Evolutionary conservation across 768 basidiomycete genomes (phyloP).

Genomic region (Boletus vinaceobasis): DNA sequence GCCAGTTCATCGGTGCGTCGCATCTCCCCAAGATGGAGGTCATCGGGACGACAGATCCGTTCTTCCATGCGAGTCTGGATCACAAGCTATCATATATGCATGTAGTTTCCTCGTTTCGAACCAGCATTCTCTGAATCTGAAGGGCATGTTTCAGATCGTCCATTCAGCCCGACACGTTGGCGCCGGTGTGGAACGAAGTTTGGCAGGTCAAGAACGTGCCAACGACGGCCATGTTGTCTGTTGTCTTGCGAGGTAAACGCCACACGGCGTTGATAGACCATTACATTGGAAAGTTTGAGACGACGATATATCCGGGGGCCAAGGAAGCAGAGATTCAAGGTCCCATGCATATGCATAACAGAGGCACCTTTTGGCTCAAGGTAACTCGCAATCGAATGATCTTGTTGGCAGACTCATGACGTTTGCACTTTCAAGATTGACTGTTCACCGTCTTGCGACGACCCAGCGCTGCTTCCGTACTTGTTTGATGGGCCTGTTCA

Average conservation of each 20-base stretch:
- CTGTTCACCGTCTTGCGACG: conserved; percentile 41
- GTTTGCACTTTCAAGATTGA: conserved; percentile 45
- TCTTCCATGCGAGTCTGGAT: conserved; percentile 68
- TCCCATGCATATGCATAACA: conserved; percentile 42
- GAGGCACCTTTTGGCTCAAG: conserved; percentile 70
- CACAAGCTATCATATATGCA: conserved; percentile 61
- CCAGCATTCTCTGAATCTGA: neutral
- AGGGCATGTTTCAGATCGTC: conserved; percentile 48
- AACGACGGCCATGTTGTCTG: conserved; percentile 49
- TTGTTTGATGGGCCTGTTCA: conserved; percentile 72
- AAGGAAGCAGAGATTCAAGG: conserved; percentile 65
- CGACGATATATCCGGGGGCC: conserved; percentile 49
- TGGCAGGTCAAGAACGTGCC: conserved; percentile 78
- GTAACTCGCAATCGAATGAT: conserved; percentile 29
- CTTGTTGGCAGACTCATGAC: conserved; percentile 3
- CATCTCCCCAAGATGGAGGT: conserved; percentile 70
- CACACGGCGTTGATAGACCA: conserved; percentile 55
- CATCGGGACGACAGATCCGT: conserved; percentile 61
- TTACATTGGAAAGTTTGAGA: conserved; percentile 61
- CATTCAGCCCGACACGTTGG: conserved; percentile 51
- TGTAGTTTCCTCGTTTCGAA: conserved; percentile 22
- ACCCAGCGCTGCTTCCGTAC: conserved; percentile 48
- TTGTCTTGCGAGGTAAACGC: conserved; percentile 72
- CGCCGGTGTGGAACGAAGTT: conserved; percentile 73
- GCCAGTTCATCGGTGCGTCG: conserved; percentile 68